Evolutionary conservation across 495 filamentous ascomycete genomes (phyloP), one percentile per base, ranked within the genome.

Genomic region (Hapsidospora chrysogenum): DNA sequence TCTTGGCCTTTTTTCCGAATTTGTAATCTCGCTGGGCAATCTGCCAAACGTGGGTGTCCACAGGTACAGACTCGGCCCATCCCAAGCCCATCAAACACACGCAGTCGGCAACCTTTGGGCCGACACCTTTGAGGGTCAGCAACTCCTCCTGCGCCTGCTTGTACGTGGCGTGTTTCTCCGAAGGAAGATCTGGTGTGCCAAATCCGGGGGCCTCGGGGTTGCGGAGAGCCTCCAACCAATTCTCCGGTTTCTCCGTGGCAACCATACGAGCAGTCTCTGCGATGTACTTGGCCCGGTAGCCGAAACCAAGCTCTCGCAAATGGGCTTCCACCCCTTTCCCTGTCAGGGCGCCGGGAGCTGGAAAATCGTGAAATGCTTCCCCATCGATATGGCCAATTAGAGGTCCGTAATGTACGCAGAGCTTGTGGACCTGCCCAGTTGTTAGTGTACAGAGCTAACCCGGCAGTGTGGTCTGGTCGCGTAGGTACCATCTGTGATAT

Each of bases 11-110:
- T 20, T 81, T 89, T 2, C 82, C 81, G 38, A 96, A 93, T 25
- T 76, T 79, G 54, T 99, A 99, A 52, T 96, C 92, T 30, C 89
- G 64, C 49, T 87, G 83, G 1, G 89, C 89, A 41, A 99, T 95
- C 59, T 99, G 85, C 85, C 85, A 93, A 20, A 97, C 87, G 64
- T 99, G 89, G 3, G 89, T 99, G 56, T 99, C 89, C 19, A 99
- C 78, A 1, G 89, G 89, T 2, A 99, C 85, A 4, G 85, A 72
- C 52, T 95, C 89, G 5, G 79, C 75, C 85, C 92, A 96, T n/a
- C 87, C 87, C 4, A 99, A 60, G 9, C 89, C 92, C 84, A 99
- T 93, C 25, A 99, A 56, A 52, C 80, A 92, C 4, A 96, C 85
- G 50, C 89, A 99, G 51, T 99, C 89, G 3, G 92, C 76, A 4